Base-by-base conservation (phyloP, 345 rosid genomes). In the Anacardium occidentale region DNA sequence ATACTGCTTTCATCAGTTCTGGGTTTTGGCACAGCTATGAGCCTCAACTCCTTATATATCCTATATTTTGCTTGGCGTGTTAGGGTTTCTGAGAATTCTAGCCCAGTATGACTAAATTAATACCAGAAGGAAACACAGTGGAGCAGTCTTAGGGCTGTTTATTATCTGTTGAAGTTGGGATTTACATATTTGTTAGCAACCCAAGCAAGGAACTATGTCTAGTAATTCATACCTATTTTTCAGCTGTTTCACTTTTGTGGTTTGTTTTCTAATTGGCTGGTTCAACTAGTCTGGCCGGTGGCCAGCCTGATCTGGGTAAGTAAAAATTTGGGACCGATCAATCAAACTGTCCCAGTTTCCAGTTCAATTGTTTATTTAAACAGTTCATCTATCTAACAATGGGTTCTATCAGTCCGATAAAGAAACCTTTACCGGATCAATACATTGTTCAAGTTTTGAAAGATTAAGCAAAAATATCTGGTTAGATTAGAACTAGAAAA, bases 1-100 rank as follows among this genome's bases (percentile, higher is more conserved):
- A 78, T 92, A 73, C 76, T 92, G 70, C 80, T 90, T 21, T 80
- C 98, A 2, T 82, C 91, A 12, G 81, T 87, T 65, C 26, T 90
- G 73, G 93, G 96, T 74, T 95, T 95, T 22, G 99, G 92, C 21
- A 68, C 82, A 62, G 87, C 97, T 9, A 85, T 87, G 94, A 66
- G 88, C 77, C 76, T 95, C 77, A 95, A 95, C 80, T 73, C 90
- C 11, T 71, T 92, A 76, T 95, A 81, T 67, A 73, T 85, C 59
- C 83, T 81, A 24, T 82, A 75, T 52, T 79, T 76, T 40, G 18
- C 83, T n/a, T 79, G 88, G 94, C 79, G 80, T 72, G 78, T 73
- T 62, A 82, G 73, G 51, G 78, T 78, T 56, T 59, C 74, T 10
- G 85, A 75, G 72, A 84, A 85, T 66, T 15, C 82, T 4, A 85